Base-by-base conservation (phyloP, 257 asterid genomes). In the Solanum medicagineum region DNA sequence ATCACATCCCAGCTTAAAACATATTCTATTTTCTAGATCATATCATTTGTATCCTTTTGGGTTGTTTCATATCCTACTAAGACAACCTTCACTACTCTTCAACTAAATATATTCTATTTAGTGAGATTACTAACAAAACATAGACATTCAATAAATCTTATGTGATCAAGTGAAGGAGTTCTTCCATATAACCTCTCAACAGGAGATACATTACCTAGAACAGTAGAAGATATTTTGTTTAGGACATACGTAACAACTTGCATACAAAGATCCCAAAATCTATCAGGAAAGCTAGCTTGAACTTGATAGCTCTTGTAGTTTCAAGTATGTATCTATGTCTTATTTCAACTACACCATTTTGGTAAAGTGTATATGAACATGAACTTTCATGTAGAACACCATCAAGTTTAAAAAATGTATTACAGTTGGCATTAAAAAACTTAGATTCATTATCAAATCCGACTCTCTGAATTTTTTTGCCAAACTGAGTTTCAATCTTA, bases 101-200 rank as follows among this genome's bases (percentile, higher is more conserved):
- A 10, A 6, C 11, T 55, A 2, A 55, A 16, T 8, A 16, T 16
- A 20, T 55, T n/a, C 7, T 55, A 9, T 16, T 8, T 55, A 9
- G 8, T 8, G 8, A 55, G 60, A 16, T 16, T 55, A 16, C 0
- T 55, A 20, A n/a, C 60, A 32, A 6, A 54, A 15, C 59, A 54
- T 0, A 54, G 7, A 54, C 59, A 6, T 0, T 3, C 10, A 15
- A 54, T 0, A 20, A 54, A 0, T 7, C 10, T 3, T 0, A 54
- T 1, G 16, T 54, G 59, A 16, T 8, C 59, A 15, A 54, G 6
- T 1, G 59, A 6, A 54, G 59, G 59, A 2, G n/a, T 3, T 0
- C 16, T 16, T 6, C 59, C n/a, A 54, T 54, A 16, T 32, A 32
- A 1, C 6, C 1, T 54, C 59, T 15, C n/a, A 54, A 6, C 15